Evolutionary conservation across 495 filamentous ascomycete genomes (phyloP).

Genomic region (Talaromyces liani): DNA sequence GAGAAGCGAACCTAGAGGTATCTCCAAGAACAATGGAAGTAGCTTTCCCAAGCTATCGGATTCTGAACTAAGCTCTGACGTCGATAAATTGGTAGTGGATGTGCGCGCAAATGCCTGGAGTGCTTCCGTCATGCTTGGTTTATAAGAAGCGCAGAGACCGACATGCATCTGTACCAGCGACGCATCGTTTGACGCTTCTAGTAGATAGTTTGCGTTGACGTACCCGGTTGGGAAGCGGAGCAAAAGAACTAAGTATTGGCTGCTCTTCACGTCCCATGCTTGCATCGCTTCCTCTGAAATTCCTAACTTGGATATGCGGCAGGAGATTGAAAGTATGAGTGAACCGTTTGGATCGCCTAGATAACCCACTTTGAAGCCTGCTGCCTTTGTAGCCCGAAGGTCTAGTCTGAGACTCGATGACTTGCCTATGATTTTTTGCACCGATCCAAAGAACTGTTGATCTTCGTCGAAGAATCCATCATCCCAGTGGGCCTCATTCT

Average conservation of each 20-base stretch:
- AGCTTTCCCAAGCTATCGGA: constrained; percentile 16
- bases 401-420: constrained; percentile 49
- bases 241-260: constrained; percentile 71
- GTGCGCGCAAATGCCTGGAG: constrained; percentile 42
- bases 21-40: constrained; percentile 59
- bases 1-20: constrained; percentile 62
- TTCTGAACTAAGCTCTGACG: constrained; percentile 6
- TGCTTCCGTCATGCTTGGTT: constrained; percentile 34
- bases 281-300: constrained; percentile 70
- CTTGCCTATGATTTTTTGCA: constrained; percentile 15
- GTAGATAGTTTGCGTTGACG: constrained; percentile 41
- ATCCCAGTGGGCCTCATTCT: constrained; percentile 22
- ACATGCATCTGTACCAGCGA: constrained; percentile 29
- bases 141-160: constrained; percentile 42
- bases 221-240: constrained; percentile 61
- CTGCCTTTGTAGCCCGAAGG: constrained; percentile 49
- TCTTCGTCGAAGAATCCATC: constrained; percentile 27
- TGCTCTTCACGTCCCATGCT: constrained; percentile 63
- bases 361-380: constrained; percentile 71
- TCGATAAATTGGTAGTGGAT: constrained; percentile 15
- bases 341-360: constrained; percentile 45
- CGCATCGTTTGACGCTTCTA: constrained; percentile 12
- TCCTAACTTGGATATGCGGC: constrained; percentile 57
- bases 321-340: constrained; percentile 55
- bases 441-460: constrained; percentile 20